phyloP scores from a whole-genome alignment of 805 yeast genomes.

The Kodamaea laetipori region DNA sequence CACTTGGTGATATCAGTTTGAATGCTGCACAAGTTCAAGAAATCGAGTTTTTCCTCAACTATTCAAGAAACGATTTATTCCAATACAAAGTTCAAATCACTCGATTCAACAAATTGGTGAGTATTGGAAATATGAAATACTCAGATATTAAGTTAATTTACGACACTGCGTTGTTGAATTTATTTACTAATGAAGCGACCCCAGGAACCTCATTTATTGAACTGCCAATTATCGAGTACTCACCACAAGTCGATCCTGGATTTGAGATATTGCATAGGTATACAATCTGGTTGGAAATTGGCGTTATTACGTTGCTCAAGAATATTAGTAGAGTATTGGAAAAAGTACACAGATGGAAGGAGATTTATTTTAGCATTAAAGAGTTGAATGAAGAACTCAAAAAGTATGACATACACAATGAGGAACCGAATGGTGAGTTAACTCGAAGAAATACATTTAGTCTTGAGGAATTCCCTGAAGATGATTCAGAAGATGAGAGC shows the following conservation, averaged over 20 bases:
- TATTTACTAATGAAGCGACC: background rate
- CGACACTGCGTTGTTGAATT: constrained; percentile 19
- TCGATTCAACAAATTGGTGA: constrained; percentile 38
- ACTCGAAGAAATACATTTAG: background rate
- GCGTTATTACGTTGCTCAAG: constrained; percentile 25
- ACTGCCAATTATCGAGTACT: background rate
- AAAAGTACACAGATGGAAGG: constrained; percentile 35
- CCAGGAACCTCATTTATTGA: background rate
- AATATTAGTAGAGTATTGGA: constrained; percentile 26
- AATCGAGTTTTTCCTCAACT: constrained; percentile 50
- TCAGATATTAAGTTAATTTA: constrained; percentile 30
- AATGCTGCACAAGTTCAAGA: constrained; percentile 32
- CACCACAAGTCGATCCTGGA: constrained; percentile 8
- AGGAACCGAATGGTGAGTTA: background rate
- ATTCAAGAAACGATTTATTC: constrained; percentile 45
- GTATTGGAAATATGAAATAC: constrained; percentile 35
- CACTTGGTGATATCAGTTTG: constrained; percentile 19
- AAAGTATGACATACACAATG: constrained; percentile 12
- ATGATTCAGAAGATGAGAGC: constrained; percentile 8
- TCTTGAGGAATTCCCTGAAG: constrained; percentile 5
- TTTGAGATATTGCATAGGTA: constrained; percentile 19
- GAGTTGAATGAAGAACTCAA: constrained; percentile 32
- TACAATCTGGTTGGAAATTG: constrained; percentile 27
- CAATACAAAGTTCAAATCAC: constrained; percentile 30
- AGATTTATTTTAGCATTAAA: constrained; percentile 27